These are phyloP conservation scores for Dimocarpus longan DNA, from an alignment of 345 rosid species.

Conservation along the genomic window DNA sequence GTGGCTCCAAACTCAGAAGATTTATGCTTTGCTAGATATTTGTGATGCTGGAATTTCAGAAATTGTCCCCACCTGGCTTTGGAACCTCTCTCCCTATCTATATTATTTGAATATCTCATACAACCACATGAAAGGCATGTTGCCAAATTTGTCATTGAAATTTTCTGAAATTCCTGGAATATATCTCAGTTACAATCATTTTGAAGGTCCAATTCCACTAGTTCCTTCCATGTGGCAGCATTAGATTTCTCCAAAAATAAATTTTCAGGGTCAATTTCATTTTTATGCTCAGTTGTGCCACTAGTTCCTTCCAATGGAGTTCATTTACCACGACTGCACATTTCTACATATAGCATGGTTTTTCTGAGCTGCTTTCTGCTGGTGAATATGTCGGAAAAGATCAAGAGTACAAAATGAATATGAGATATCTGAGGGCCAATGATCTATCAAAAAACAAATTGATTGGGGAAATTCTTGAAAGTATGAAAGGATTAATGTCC, in stretches of 20 bases:
- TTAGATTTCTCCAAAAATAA: conserved; percentile 40
- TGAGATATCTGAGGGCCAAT: too few relatives aligned
- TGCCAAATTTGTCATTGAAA: conserved; percentile 12
- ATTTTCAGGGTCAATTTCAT: conserved; percentile 35
- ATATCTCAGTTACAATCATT: conserved; percentile 19
- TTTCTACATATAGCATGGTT: too few relatives aligned
- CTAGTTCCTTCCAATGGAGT: not conserved
- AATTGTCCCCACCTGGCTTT: conserved; percentile 22
- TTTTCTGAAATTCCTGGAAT: not conserved
- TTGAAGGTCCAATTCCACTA: conserved; percentile 18
- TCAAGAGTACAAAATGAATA: too few relatives aligned
- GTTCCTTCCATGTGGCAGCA: conserved; percentile 18
- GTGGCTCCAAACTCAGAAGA: conserved; percentile 26
- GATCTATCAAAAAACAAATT: too few relatives aligned
- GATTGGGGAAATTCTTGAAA: not conserved
- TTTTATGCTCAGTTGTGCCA: conserved; percentile 19
- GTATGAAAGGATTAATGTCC: not conserved
- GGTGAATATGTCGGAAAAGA: not conserved
- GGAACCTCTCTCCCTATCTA: conserved; percentile 14
- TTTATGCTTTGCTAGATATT: conserved; percentile 15
- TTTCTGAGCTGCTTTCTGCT: too few relatives aligned
- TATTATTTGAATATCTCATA: conserved; percentile 18
- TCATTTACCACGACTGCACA: not conserved
- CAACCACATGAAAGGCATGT: conserved; percentile 21
- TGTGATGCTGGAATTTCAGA: conserved; percentile 28